Percentiles rank a stretch among this genome's conserved stretches.
Evolutionary conservation across 495 filamentous ascomycete genomes (phyloP).

Genomic region (Lasiosphaeria ovina): DNA sequence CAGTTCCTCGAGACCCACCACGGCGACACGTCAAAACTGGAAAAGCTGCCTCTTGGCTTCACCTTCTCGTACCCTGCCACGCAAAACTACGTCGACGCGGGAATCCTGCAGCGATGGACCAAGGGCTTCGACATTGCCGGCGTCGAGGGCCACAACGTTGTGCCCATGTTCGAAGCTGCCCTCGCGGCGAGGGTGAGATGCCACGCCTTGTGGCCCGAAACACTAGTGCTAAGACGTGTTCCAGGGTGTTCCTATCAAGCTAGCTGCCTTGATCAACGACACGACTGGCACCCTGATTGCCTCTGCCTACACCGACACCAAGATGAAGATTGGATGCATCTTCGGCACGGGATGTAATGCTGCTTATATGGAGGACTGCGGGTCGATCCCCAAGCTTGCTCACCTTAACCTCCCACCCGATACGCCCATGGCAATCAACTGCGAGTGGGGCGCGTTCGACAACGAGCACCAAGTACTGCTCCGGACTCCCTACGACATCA

Average conservation of each 20-base stretch:
- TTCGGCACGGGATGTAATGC: conserved; percentile 99
- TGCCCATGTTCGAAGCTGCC: conserved; percentile 86
- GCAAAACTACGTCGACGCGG: conserved; percentile 95
- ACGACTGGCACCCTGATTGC: conserved; percentile 99
- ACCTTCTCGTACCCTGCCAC: conserved; percentile 98
- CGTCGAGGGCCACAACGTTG: conserved; percentile 92
- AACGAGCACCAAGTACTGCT: conserved; percentile 93
- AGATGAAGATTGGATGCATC: conserved; percentile 94
- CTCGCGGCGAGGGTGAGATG: conserved; percentile 67
- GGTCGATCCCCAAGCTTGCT: conserved; percentile 88
- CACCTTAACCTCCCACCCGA: conserved; percentile 89
- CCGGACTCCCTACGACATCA: conserved; percentile 77
- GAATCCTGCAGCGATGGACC: conserved; percentile 94
- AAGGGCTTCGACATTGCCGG: conserved; percentile 98
- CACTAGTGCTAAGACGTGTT: conserved; percentile 12
- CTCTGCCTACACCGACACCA: conserved; percentile 87
- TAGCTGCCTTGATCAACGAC: conserved; percentile 93
- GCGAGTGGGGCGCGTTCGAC: conserved; percentile 98
- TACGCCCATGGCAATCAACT: conserved; percentile 96
- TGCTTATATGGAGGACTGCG: conserved; percentile 93
- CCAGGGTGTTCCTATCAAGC: conserved; percentile 86
- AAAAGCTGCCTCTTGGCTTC: conserved; percentile 83
- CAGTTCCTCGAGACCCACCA: conserved; percentile 96
- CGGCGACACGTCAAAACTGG: conserved; percentile 56
- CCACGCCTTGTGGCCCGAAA: neutral